Base-by-base conservation (phyloP, 2,329 filamentous ascomycete genomes). In the Colletotrichum falcatum region DNA sequence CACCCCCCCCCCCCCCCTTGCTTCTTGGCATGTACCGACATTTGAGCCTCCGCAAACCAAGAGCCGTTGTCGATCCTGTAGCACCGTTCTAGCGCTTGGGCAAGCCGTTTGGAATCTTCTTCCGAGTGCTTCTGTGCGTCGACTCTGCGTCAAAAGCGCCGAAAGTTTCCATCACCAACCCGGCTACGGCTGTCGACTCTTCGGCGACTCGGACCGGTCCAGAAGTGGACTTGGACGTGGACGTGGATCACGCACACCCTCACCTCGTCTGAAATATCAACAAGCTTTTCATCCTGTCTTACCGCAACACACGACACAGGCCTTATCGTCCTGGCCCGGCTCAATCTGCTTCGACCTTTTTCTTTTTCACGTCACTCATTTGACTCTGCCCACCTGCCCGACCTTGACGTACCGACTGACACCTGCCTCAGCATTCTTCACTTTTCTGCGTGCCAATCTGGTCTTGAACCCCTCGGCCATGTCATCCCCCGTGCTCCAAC, bases 371-470 rank as follows among this genome's bases (percentile, higher is more conserved):
- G n/a, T 46, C 44, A 3, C 23, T 67, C 53, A 67, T 35, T 14
- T n/a, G 28, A 11, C 53, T 2, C 7, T 16, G 4, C 16, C 16
- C 23, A n/a, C 58, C 16, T 44, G 53, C 46, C 54, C 16, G 33
- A 46, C n/a, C 23, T 63, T n/a, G 30, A 48, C 12, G 35, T 30
- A 61, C 73, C 75, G 67, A 75, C 73, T n/a, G 33, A 33, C n/a
- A n/a, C n/a, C n/a, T 44, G 61, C 46, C 33, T 44, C 80, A 96
- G 93, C 93, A 33, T 96, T 96, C 84, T 92, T 96, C 81, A 92
- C 90, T 66, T 95, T 94, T 75, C 86, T 96, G 20, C 90, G 92
- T 74, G 92, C 92, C 73, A 96, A 96, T 77, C 88, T 96, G 65
- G 90, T 91, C 75, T 89, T 95, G 68, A 86, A 85, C 61, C 83